Conservation (phyloP, 441 rosid genomes). For the Erysimum pusillum region DNA sequence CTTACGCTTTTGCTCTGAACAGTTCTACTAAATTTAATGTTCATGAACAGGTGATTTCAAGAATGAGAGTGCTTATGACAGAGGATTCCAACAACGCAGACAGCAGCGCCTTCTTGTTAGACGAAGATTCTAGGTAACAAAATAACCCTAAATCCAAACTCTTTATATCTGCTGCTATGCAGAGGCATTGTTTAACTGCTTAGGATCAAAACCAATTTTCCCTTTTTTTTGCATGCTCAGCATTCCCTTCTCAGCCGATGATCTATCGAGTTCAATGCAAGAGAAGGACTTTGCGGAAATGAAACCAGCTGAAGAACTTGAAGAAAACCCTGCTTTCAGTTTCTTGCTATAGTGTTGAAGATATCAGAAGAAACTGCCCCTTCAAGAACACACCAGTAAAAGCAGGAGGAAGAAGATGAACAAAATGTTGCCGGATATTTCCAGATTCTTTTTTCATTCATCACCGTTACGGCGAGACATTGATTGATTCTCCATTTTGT, state of each 20-base stretch:
- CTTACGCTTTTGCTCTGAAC: conserved; percentile 16
- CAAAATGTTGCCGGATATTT: conserved; percentile 20
- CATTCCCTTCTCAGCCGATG: conserved; percentile 96
- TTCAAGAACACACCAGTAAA: conserved; percentile 7
- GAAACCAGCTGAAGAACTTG: conserved; percentile 88
- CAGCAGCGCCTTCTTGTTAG: conserved; percentile 93
- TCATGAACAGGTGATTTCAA: conserved; percentile 81
- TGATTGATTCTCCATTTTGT: conserved; percentile 21
- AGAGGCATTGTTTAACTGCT: conserved; percentile 25
- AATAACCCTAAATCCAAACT: conserved; percentile 23
- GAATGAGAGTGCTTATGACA: conserved; percentile 96
- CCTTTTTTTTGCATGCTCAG: conserved; percentile 47
- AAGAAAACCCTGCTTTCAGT: conserved; percentile 86
- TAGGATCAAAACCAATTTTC: not conserved
- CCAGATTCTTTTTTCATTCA: conserved; percentile 19
- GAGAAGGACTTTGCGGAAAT: conserved; percentile 91
- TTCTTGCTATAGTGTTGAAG: conserved; percentile 64
- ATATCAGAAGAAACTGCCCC: conserved; percentile 31
- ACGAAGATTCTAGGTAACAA: conserved; percentile 90
- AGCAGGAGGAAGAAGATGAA: conserved; percentile 14
- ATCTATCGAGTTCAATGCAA: conserved; percentile 81
- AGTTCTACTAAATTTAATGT: conserved; percentile 9
- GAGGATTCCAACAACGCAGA: conserved; percentile 91
- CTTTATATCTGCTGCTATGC: not conserved
- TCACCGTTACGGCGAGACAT: conserved; percentile 18